Conservation (phyloP, 768 basidiomycete species). For the Lactarius evosmus region DNA sequence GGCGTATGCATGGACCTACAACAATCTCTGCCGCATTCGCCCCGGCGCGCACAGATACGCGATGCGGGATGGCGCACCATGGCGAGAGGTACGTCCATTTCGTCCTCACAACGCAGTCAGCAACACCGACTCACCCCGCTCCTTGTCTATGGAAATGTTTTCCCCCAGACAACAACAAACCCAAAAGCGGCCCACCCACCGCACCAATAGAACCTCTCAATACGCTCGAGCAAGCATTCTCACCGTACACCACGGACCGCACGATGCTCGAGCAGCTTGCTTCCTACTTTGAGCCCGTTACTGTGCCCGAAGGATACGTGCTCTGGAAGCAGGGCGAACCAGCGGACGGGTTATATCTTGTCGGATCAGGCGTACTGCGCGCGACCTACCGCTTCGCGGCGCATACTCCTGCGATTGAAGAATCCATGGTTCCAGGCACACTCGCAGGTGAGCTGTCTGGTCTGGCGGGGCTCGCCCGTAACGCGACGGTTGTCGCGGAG, state of each 20-base stretch:
- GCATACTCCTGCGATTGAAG: constrained; percentile 64
- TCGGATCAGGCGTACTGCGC: constrained; percentile 81
- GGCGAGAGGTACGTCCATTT: constrained; percentile 15
- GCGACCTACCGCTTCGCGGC: constrained; percentile 78
- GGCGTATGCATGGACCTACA: constrained; percentile 15
- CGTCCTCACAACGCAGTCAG: not conserved
- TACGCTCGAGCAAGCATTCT: constrained; percentile 77
- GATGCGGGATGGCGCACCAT: constrained; percentile 26
- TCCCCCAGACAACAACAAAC: constrained; percentile 20
- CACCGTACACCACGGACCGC: constrained; percentile 59
- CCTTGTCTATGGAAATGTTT: not conserved
- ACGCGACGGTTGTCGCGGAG: constrained; percentile 84
- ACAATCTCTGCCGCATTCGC: constrained; percentile 22
- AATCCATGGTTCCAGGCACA: constrained; percentile 92
- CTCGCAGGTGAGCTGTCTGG: constrained; percentile 89
- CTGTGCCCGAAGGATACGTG: constrained; percentile 52
- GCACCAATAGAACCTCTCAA: constrained; percentile 47
- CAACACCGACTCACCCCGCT: not conserved
- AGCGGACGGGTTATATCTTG: constrained; percentile 83
- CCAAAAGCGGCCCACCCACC: not conserved
- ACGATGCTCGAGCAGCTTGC: constrained; percentile 60
- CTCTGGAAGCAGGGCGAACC: constrained; percentile 78
- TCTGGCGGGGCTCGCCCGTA: constrained; percentile 72
- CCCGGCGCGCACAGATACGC: constrained; percentile 26
- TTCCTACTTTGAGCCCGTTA: constrained; percentile 66